Base-by-base conservation (phyloP, 768 basidiomycete species). In the Kwoniella shandongensis region DNA sequence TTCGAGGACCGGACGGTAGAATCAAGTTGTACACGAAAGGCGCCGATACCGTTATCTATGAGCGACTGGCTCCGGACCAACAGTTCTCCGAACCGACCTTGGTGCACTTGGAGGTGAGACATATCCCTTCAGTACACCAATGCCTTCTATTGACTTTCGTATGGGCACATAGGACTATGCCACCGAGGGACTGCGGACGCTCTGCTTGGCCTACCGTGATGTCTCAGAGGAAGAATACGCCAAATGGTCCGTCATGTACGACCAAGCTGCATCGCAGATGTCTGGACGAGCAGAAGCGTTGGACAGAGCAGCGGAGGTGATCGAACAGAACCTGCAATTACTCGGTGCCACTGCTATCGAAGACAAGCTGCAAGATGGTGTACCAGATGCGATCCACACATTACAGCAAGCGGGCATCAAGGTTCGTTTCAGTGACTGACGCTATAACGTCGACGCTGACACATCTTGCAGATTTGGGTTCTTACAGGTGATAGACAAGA, bases 391-490 rank as follows among this genome's bases (percentile, higher is more conserved):
- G 4, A 99, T 98, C 46, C 93, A 98, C 74, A 97, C 93, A 0
- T 77, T 99, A 44, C 96, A 99, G 69, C 90, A 89, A 83, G 96
- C 96, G 35, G 96, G 96, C 2, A 96, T 99, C 78, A 99, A 98
- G 83, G 88, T 84, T 22, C 47, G 65, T 44, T n/a, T n/a, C n/a
- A n/a, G 10, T 13, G 27, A 1, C 7, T 41, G 23, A 29, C 35
- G 23, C 25, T 44, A 6, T 1, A 13, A 26, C 35, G 11, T 4
- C 17, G 29, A 15, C n/a, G 17, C 23, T 39, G 2, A 39, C n/a
- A 6, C 25, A 15, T 4, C 6, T 26, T 12, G 15, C 62, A 88
- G 86, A 86, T 99, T 17, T 99, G 96, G 96, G 93, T 99, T 7
- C 79, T 99, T 48, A 99, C 96, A 1, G 96, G 96, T 0, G 96